Conservation (phyloP, 1,284 basidiomycete genomes). For the Singerocomus inundabilis region DNA sequence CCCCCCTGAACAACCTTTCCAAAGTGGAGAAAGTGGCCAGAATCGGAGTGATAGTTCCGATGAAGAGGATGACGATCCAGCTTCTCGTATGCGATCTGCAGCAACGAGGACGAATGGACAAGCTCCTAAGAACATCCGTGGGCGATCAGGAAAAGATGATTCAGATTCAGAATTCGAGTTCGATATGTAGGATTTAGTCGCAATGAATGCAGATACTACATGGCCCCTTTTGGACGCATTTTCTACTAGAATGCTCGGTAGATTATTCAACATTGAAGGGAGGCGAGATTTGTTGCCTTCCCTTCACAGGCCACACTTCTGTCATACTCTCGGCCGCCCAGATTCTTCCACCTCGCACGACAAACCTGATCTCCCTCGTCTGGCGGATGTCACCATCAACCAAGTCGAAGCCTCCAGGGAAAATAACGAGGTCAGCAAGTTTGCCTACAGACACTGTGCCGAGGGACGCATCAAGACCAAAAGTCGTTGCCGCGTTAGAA, state of each 20-base stretch:
- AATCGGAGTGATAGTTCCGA: conserved; percentile 36
- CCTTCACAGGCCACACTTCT: conserved; percentile 66
- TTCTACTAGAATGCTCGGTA: not conserved
- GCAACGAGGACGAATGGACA: conserved; percentile 55
- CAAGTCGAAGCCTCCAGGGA: conserved; percentile 56
- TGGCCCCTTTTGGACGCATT: not conserved
- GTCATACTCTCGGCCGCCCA: conserved; percentile 66
- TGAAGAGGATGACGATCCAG: conserved; percentile 45
- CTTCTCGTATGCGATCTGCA: conserved; percentile 53
- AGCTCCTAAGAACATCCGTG: conserved; percentile 56
- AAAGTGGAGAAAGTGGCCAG: conserved; percentile 20
- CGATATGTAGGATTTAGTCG: conserved; percentile 20
- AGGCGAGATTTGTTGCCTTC: conserved; percentile 51
- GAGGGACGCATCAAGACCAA: conserved; percentile 58
- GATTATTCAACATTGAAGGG: conserved; percentile 52
- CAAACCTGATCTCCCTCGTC: conserved; percentile 50
- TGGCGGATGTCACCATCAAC: conserved; percentile 49
- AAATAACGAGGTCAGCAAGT: conserved; percentile 67
- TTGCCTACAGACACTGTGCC: conserved; percentile 63
- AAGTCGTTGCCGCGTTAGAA: conserved; percentile 57
- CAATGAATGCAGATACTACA: not conserved
- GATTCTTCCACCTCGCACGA: conserved; percentile 61
- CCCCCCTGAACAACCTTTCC: conserved; percentile 43
- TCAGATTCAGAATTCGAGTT: conserved; percentile 56
- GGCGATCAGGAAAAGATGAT: conserved; percentile 47